Conservation (phyloP, 352 stramenopile species). For the Stramenopiles sp. region DNA sequence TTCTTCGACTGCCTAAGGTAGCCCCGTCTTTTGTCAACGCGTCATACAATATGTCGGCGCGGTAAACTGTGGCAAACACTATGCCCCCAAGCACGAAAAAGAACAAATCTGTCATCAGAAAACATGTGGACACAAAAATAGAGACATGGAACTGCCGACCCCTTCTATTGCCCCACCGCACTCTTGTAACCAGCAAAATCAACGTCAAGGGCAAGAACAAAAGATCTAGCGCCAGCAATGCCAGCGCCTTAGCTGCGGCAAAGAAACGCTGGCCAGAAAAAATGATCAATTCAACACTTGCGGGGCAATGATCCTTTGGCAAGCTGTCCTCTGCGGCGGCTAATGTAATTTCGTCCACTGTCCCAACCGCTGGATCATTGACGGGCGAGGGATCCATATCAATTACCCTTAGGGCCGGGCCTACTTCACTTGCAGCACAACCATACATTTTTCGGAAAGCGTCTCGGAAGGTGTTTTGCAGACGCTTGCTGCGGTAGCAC, state of each 20-base stretch:
- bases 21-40: not conserved
- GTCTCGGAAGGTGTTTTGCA: not conserved
- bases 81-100: not conserved
- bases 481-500: not conserved
- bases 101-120: not conserved
- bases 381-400: not conserved
- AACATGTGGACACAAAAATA: no score
- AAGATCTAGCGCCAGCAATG: no score
- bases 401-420: no score
- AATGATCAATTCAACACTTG: not conserved
- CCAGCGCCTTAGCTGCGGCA: no score
- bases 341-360: not conserved
- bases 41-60: not conserved
- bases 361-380: not conserved
- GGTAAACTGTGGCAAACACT: not conserved
- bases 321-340: no score
- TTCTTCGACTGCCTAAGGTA: not conserved
- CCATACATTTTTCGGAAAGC: not conserved
- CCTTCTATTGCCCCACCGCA: not conserved
- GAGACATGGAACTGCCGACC: not conserved
- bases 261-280: not conserved
- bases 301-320: not conserved
- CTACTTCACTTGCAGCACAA: not conserved
- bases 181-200: not conserved
- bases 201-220: no score